phyloP scores from a whole-genome alignment of 2,329 filamentous ascomycete genomes.

The Xylariaceae sp. region DNA sequence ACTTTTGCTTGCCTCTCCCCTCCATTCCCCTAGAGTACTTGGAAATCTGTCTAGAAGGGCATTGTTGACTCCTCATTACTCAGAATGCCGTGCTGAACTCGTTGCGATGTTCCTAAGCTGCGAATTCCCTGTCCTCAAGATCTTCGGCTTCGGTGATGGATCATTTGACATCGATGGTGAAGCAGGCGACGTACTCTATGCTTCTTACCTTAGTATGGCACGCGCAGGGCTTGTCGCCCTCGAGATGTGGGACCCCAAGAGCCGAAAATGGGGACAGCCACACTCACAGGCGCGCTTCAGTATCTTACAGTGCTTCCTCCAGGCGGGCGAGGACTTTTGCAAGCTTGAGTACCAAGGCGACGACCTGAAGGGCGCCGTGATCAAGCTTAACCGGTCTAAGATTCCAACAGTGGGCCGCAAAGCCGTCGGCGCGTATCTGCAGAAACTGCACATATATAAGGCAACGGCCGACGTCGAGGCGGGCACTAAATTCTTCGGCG shows the following conservation, averaged over 20 bases:
- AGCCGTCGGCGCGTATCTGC: conserved; percentile 83
- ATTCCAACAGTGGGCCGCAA: conserved; percentile 83
- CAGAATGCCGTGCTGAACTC: conserved; percentile 89
- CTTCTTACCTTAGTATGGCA: conserved; percentile 91
- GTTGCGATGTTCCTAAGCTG: conserved; percentile 90
- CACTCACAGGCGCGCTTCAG: conserved; percentile 92
- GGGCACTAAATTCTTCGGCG: conserved; percentile 80
- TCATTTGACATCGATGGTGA: conserved; percentile 72
- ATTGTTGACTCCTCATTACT: conserved; percentile 3
- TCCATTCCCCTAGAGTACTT: not conserved
- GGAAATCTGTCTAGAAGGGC: not conserved
- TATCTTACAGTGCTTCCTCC: conserved; percentile 82
- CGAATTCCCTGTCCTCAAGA: conserved; percentile 85
- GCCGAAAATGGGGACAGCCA: conserved; percentile 88
- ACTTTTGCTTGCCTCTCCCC: too few species aligned
- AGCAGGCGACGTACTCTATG: conserved; percentile 87
- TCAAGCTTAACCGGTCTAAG: conserved; percentile 83
- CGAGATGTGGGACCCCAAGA: conserved; percentile 94
- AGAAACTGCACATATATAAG: conserved; percentile 93
- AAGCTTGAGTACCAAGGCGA: conserved; percentile 76
- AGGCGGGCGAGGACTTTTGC: conserved; percentile 87
- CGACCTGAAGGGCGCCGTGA: conserved; percentile 80
- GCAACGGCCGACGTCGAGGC: conserved; percentile 81
- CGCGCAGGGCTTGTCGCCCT: conserved; percentile 87
- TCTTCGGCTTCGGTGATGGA: conserved; percentile 90